Conservation (phyloP, 805 yeast species). For the Saccharomycopsis babjevae region DNA sequence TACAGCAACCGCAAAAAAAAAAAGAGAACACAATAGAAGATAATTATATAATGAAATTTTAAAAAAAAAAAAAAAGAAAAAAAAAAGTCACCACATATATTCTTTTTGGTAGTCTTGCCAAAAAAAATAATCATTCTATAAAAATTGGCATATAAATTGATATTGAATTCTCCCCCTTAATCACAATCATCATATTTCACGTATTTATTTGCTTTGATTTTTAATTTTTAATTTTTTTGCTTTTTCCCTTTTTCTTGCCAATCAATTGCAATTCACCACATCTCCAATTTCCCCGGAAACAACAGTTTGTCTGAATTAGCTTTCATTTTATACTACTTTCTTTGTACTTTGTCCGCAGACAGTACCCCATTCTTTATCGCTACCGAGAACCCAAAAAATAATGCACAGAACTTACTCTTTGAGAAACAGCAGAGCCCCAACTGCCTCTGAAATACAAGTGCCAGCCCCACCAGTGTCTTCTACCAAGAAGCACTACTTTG, state of each 20-base stretch:
- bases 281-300: no score
- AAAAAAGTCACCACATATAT: neutral
- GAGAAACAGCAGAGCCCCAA: constrained; percentile 92
- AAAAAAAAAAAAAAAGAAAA: neutral
- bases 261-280: neutral
- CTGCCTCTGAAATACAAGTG: constrained; percentile 87
- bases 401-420: constrained; percentile 99
- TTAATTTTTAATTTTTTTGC: neutral
- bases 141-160: constrained; percentile 1
- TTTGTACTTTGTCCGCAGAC: neutral
- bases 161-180: neutral
- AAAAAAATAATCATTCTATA: neutral
- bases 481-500: constrained; percentile 80
- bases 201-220: no score
- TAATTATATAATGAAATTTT: no score
- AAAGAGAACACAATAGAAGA: neutral
- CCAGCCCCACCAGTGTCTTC: constrained; percentile 95
- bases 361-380: neutral
- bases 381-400: constrained; percentile 15
- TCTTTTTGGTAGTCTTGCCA: neutral
- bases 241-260: neutral
- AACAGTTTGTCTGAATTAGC: neutral
- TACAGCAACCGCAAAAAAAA: constrained; percentile 1
- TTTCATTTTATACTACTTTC: neutral
- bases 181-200: no score